These are phyloP conservation scores for Wickerhamiella spandovensis DNA, from an alignment of 805 yeast species.

Conservation along the genomic window DNA sequence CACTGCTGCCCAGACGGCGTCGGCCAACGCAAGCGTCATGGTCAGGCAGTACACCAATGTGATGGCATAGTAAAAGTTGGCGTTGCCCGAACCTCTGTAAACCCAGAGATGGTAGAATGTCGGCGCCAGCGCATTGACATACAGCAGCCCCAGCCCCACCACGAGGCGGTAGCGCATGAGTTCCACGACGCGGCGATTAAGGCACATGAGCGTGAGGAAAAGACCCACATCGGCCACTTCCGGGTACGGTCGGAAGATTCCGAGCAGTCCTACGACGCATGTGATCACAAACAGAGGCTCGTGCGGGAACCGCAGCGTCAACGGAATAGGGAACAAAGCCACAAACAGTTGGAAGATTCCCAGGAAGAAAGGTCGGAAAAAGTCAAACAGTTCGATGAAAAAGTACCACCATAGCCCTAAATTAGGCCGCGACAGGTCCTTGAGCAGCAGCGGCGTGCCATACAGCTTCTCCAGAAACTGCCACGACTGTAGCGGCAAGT, in stretches of 20 bases:
- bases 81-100: slow-evolving; percentile 83
- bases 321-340: slow-evolving; percentile 53
- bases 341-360: slow-evolving; percentile 72
- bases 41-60: slow-evolving; percentile 68
- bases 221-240: slow-evolving; percentile 64
- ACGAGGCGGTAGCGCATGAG: slow-evolving; percentile 36
- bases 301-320: slow-evolving; percentile 49
- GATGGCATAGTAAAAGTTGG: slow-evolving; percentile 92
- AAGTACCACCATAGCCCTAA: slow-evolving; percentile 98
- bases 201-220: slow-evolving; percentile 35
- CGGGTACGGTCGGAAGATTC: slow-evolving; percentile 74
- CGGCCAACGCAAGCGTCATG: slow-evolving; percentile 53
- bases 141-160: slow-evolving; percentile 40
- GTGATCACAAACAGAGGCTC: slow-evolving; percentile 49
- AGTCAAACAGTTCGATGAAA: slow-evolving; percentile 88
- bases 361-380: slow-evolving; percentile 69
- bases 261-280: slow-evolving; percentile 37
- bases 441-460: slow-evolving; percentile 38
- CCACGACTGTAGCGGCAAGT: slow-evolving; percentile 21
- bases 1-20: slow-evolving; percentile 70
- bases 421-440: slow-evolving; percentile 65
- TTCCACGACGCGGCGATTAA: slow-evolving; percentile 29
- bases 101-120: slow-evolving; percentile 92
- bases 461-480: slow-evolving; percentile 41
- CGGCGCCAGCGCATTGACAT: slow-evolving; percentile 55